These are phyloP conservation scores for Arxiozyma slooffiae DNA, from an alignment of 1,139 yeast genomes.

Conservation along the genomic window DNA sequence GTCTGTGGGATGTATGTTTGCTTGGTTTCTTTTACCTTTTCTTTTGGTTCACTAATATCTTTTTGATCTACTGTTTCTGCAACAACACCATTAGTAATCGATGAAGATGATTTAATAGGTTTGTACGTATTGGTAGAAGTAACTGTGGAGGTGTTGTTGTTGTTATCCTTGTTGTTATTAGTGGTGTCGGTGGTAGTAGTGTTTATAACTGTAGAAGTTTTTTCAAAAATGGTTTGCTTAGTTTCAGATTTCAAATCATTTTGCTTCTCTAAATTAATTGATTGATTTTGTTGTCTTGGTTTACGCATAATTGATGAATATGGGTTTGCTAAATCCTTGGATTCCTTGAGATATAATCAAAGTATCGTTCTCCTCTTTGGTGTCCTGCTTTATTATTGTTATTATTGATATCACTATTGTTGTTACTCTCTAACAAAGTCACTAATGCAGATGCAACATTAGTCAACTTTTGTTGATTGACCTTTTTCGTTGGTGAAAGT, in stretches of 20 bases:
- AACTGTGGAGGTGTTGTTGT: neutral
- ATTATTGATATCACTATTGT: neutral
- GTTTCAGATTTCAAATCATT: constrained; percentile 13
- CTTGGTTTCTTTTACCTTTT: neutral
- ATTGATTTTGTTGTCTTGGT: constrained; percentile 16
- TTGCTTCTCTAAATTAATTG: neutral
- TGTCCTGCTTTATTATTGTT: neutral
- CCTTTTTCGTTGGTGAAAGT: neutral
- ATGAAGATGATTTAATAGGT: constrained; percentile 32
- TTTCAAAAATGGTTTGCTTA: neutral
- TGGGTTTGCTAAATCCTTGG: constrained; percentile 42
- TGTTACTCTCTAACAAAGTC: constrained; percentile 43
- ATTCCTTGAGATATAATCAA: neutral
- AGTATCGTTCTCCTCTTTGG: neutral
- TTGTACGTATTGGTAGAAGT: constrained; percentile 16
- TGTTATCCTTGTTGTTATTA: neutral
- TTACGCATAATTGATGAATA: constrained; percentile 33
- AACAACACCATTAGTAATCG: constrained; percentile 27
- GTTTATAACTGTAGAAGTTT: neutral
- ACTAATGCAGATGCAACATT: constrained; percentile 58
- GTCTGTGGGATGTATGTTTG: constrained; percentile 1
- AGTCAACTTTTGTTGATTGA: constrained; percentile 36
- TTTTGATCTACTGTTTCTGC: constrained; percentile 5
- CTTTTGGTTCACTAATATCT: neutral
- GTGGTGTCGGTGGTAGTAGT: neutral